phyloP scores from a whole-genome alignment of 768 basidiomycete species.

The Suillus lakei region DNA sequence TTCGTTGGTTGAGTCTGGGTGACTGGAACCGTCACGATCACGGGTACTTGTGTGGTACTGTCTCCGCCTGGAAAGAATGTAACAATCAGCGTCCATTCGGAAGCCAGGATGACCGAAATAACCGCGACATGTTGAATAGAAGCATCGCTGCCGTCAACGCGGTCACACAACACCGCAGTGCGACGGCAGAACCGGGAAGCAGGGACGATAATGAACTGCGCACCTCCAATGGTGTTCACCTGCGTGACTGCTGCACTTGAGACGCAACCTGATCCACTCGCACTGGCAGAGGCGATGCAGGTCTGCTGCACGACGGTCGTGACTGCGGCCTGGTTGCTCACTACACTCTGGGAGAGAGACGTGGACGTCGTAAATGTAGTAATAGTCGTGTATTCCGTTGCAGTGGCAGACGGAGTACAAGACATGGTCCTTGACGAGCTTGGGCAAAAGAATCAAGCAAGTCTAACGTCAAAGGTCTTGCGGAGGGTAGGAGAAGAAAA shows the following conservation, averaged over 20 bases:
- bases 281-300: constrained; percentile 37
- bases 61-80: constrained; percentile 26
- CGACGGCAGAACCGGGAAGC: not conserved
- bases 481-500: constrained; percentile 2
- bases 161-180: constrained; percentile 15
- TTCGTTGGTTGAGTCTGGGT: constrained; percentile 33
- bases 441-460: constrained; percentile 1
- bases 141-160: constrained; percentile 22
- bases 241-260: constrained; percentile 31
- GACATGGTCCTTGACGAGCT: constrained; percentile 28
- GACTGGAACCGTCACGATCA: constrained; percentile 42
- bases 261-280: constrained; percentile 32
- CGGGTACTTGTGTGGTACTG: constrained; percentile 44
- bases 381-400: constrained; percentile 45
- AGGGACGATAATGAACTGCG: constrained; percentile 16
- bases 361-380: constrained; percentile 41
- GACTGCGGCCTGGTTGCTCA: constrained; percentile 34
- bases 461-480: not conserved
- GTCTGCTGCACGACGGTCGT: constrained; percentile 38
- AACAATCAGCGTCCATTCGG: constrained; percentile 18
- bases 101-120: constrained; percentile 6
- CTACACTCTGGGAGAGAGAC: constrained; percentile 40
- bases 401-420: constrained; percentile 48
- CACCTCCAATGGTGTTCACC: constrained; percentile 41
- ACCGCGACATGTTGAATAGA: not conserved